These are phyloP conservation scores for Clonostachys byssicola DNA, from an alignment of 2,329 filamentous ascomycete genomes.

Conservation along the genomic window DNA sequence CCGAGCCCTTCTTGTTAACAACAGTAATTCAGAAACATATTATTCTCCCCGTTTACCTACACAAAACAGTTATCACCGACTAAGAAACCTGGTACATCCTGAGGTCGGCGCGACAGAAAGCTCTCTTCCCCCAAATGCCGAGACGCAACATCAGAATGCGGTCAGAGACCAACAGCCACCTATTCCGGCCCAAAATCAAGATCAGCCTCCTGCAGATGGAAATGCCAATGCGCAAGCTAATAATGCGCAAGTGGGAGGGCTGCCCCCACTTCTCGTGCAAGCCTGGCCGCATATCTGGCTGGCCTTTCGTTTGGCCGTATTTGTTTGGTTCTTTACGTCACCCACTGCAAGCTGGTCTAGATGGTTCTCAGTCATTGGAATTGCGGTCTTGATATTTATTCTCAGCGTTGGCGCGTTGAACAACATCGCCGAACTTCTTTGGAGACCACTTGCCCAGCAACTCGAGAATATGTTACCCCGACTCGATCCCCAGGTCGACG, in stretches of 20 bases:
- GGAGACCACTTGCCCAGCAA: conserved; percentile 53
- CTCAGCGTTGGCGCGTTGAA: conserved; percentile 56
- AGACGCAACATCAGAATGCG: conserved; percentile 11
- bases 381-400: conserved; percentile 53
- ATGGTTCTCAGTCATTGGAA: conserved; percentile 48
- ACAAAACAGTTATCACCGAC: conserved; percentile 17
- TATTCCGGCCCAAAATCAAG: conserved; percentile 10
- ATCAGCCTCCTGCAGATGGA: conserved; percentile 15
- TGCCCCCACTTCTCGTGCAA: conserved; percentile 23
- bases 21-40: conserved; percentile 42
- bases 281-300: conserved; percentile 63
- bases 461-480: conserved; percentile 54
- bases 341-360: conserved; percentile 54
- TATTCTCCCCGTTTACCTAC: conserved; percentile 36
- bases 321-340: conserved; percentile 63
- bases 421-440: conserved; percentile 47
- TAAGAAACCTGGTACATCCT: conserved; percentile 9
- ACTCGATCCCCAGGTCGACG: conserved; percentile 31
- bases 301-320: conserved; percentile 49
- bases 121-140: neutral
- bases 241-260: conserved; percentile 11
- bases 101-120: neutral
- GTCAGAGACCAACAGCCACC: conserved; percentile 2
- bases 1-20: conserved; percentile 51
- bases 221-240: conserved; percentile 3